These are phyloP conservation scores for Solanum medicagineum DNA, from an alignment of 257 asterid genomes.

Conservation along the genomic window DNA sequence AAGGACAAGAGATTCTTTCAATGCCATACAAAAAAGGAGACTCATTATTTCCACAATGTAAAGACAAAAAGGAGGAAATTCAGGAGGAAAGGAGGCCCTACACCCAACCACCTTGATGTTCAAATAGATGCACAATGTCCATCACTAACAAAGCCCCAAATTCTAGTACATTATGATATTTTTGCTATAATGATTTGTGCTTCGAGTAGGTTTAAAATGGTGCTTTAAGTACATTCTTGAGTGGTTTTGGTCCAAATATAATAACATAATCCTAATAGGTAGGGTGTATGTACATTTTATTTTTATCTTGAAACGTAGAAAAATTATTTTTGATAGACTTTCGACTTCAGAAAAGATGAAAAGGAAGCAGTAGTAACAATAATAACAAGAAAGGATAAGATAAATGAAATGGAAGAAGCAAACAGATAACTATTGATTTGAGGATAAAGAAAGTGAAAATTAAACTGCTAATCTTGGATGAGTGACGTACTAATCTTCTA, in stretches of 20 bases:
- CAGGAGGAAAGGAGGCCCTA: constrained; percentile 15
- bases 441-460: too few relatives aligned
- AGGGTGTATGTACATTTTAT: too few relatives aligned
- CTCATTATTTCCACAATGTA: constrained; percentile 1
- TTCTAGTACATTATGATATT: not conserved
- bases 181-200: not conserved
- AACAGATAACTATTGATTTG: too few relatives aligned
- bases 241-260: not conserved
- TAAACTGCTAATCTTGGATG: too few relatives aligned
- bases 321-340: too few relatives aligned
- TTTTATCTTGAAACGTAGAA: too few relatives aligned
- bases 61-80: constrained; percentile 18
- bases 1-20: not conserved
- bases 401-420: not conserved
- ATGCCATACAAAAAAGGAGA: constrained; percentile 5
- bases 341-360: too few relatives aligned
- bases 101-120: constrained; percentile 29
- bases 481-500: not conserved
- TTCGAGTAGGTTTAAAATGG: not conserved
- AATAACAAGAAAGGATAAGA: too few relatives aligned
- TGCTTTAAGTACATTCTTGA: not conserved
- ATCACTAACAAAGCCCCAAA: not conserved
- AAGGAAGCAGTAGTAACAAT: not conserved
- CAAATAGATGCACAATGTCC: not conserved
- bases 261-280: too few relatives aligned